Evolutionary conservation across 805 yeast species (phyloP).

Genomic region (Suhomyces emberorum): DNA sequence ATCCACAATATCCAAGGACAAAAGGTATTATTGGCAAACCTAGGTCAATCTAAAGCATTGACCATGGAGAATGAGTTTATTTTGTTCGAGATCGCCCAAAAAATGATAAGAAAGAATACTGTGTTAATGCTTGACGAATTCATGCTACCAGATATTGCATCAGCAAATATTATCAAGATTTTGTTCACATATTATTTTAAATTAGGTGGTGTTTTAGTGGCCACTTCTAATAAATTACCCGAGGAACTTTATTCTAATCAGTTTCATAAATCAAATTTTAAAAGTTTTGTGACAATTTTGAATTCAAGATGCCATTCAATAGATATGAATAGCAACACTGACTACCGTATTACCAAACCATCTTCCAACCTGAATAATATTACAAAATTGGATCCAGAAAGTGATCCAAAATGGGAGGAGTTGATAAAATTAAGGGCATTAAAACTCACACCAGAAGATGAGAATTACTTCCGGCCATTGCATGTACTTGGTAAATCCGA

Average conservation of each 20-base stretch:
- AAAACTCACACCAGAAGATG: conserved; percentile 8
- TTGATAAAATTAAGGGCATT: conserved; percentile 25
- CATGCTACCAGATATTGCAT: conserved; percentile 73
- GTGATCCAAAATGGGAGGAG: conserved; percentile 28
- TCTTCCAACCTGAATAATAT: conserved; percentile 28
- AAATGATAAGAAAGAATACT: conserved; percentile 55
- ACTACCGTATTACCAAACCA: conserved; percentile 44
- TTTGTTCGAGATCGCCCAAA: conserved; percentile 63
- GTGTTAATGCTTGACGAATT: conserved; percentile 68
- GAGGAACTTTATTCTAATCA: conserved; percentile 68
- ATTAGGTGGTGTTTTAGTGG: conserved; percentile 71
- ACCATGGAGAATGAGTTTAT: conserved; percentile 60
- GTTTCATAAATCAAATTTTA: conserved; percentile 57
- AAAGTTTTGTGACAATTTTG: conserved; percentile 53
- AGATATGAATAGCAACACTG: conserved; percentile 58
- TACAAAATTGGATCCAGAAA: conserved; percentile 13
- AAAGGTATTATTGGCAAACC: conserved; percentile 31
- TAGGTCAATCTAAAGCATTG: conserved; percentile 9
- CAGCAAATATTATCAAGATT: conserved; percentile 65
- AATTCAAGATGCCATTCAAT: conserved; percentile 56
- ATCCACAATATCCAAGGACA: conserved; percentile 54
- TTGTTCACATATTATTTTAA: conserved; percentile 67
- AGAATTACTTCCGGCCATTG: conserved; percentile 3
- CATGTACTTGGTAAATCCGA: conserved; percentile 17
- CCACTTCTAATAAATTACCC: conserved; percentile 70